Percentiles rank a stretch among this genome's conserved stretches.
These are phyloP conservation scores for Ceratobasidium sp. DNA, from an alignment of 1,284 basidiomycete species.

Conservation along the genomic window DNA sequence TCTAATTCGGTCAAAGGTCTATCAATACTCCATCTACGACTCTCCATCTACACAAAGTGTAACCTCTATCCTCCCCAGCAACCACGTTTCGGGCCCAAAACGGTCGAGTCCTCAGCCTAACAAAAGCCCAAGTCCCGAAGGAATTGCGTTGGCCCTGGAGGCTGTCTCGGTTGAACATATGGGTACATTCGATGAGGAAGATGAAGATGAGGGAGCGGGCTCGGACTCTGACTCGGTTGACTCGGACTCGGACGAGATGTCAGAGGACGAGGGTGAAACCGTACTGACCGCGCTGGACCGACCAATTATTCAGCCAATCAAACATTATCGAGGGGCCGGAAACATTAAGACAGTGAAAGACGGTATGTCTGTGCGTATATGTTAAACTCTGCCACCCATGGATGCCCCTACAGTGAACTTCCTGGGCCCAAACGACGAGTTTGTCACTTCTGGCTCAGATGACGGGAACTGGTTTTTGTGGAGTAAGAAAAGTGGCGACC, in stretches of 20 bases:
- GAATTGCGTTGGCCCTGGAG: conserved; percentile 15
- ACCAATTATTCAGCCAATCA: conserved; percentile 75
- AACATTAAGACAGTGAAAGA: conserved; percentile 93
- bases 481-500: conserved; percentile 71
- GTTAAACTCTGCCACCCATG: conserved; percentile 20
- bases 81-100: conserved; percentile 36
- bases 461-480: conserved; percentile 83
- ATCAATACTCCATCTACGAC: conserved; percentile 83
- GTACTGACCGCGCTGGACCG: conserved; percentile 53
- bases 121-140: conserved; percentile 23
- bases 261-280: conserved; percentile 30
- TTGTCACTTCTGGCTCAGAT: conserved; percentile 87
- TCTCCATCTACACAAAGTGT: conserved; percentile 57
- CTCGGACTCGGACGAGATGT: conserved; percentile 50
- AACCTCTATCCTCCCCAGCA: conserved; percentile 49
- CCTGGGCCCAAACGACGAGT: conserved; percentile 80
- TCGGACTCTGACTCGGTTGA: conserved; percentile 54
- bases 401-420: conserved; percentile 74
- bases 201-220: conserved; percentile 47
- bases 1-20: conserved; percentile 55
- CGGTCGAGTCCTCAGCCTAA: not conserved
- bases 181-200: conserved; percentile 50
- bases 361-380: conserved; percentile 63
- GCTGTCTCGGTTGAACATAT: conserved; percentile 23
- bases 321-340: conserved; percentile 75